Evolutionary conservation across 176 grass and related monocot genomes (phyloP), one percentile per base, ranked within the genome.

Genomic region (Oryza brachyantha): DNA sequence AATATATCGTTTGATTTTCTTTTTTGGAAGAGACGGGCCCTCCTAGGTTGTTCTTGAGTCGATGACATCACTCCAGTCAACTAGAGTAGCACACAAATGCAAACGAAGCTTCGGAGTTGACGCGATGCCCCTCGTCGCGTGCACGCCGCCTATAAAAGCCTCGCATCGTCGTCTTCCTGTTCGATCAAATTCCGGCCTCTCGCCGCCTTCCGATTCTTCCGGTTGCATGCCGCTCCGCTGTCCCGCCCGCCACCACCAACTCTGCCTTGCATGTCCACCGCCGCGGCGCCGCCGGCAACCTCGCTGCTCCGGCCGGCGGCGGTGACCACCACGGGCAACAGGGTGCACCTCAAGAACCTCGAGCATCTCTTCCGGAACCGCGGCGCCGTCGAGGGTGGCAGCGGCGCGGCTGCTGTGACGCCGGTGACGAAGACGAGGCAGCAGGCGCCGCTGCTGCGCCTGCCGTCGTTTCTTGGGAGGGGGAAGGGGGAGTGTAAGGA

Each of bases 221-320:
- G 61, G 34, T 74, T 83, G 81, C 36, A 84, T 88, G 86, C 86
- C 55, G 81, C 81, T 52, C 39, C 37, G 8, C 10, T 52, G 48
- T 25, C 35, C 29, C 57, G 6, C 13, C 5, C 3, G 13, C 14
- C 24, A 71, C 55, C 1, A 12, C 60, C 25, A n/a, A n/a, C n/a
- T 0, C 12, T 70, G 86, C 75, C 86, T 84, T 88, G 87, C 36
- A 89, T 89, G 87, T 81, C 82, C 87, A 76, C 77, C 65, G 65
- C 72, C 22, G 22, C 48, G 22, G 58, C 65, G 72, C 64, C 57
- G 72, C 72, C 87, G 70, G 63, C 80, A 48, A 67, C 66, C 8
- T 64, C 81, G n/a, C 70, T 84, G 26, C 81, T 45, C 70, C 76
- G 52, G 24, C 65, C 80, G 10, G 60, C 61, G 38, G 32, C 17